phyloP scores from a whole-genome alignment of 2,329 filamentous ascomycete genomes.

The Grosmannia penicillata region DNA sequence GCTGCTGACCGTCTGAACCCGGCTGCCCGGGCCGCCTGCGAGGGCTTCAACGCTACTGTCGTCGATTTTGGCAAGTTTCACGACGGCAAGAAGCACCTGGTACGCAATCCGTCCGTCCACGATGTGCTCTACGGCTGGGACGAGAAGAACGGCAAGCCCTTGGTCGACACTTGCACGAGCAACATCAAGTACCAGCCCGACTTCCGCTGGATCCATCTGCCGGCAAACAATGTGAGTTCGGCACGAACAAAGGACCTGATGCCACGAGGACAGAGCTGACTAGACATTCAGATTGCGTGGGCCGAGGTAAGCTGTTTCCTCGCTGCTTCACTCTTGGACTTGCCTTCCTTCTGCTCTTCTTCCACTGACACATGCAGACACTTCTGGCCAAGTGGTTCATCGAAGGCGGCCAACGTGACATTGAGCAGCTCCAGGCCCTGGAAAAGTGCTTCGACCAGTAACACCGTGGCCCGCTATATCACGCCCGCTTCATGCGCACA shows the following conservation, averaged over 20 bases:
- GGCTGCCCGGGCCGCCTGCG: slow-evolving; percentile 27
- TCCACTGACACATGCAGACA: slow-evolving; percentile 15
- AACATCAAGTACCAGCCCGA: slow-evolving; percentile 29
- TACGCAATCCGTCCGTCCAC: slow-evolving; percentile 31
- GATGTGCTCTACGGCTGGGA: slow-evolving; percentile 37
- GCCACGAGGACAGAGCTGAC: too few species aligned
- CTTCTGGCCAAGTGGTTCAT: slow-evolving; percentile 50
- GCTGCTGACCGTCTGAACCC: slow-evolving; percentile 19
- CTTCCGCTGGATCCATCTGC: slow-evolving; percentile 38
- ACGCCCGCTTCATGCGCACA: slow-evolving; percentile 48
- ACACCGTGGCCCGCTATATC: slow-evolving; percentile 40
- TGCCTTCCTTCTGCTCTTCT: slow-evolving; percentile 1
- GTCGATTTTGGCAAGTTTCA: slow-evolving; percentile 33
- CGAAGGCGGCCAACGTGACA: slow-evolving; percentile 45
- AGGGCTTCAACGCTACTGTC: slow-evolving; percentile 34
- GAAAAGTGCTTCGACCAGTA: slow-evolving; percentile 47
- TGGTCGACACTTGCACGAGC: slow-evolving; percentile 27
- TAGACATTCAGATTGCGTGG: slow-evolving; percentile 40
- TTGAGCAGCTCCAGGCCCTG: slow-evolving; percentile 47
- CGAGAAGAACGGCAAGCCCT: slow-evolving; percentile 27
- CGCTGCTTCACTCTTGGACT: not conserved
- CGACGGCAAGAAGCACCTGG: slow-evolving; percentile 24
- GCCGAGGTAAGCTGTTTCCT: slow-evolving; percentile 27
- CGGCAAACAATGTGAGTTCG: slow-evolving; percentile 29
- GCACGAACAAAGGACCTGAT: too few species aligned